Percentiles rank a stretch among this genome's conserved stretches.
Conservation (phyloP, 2,329 filamentous ascomycete genomes). For the Ceratocystis alfenasii region DNA sequence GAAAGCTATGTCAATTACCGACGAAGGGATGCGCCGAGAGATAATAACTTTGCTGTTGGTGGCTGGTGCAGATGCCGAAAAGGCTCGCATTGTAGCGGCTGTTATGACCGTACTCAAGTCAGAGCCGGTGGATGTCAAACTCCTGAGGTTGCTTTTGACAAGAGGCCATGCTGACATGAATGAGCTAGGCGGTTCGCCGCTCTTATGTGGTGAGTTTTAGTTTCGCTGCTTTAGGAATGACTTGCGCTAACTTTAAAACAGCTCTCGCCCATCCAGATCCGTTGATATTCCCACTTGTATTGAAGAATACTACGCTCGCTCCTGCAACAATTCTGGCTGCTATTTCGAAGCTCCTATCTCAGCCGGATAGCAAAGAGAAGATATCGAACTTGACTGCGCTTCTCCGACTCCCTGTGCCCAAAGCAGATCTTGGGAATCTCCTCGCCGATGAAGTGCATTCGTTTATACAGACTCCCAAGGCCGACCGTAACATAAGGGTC, state of each 20-base stretch:
- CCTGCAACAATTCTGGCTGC: constrained; percentile 34
- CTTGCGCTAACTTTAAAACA: constrained; percentile 25
- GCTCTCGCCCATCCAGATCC: constrained; percentile 36
- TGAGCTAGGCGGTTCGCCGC: constrained; percentile 34
- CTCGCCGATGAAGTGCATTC: constrained; percentile 42
- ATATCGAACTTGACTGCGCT: constrained; percentile 39
- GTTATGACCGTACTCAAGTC: constrained; percentile 34
- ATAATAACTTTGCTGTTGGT: constrained; percentile 38
- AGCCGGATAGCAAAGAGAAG: constrained; percentile 37
- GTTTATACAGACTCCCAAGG: constrained; percentile 31
- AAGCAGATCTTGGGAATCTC: constrained; percentile 33
- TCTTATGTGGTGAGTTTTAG: constrained; percentile 30
- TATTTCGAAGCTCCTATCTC: constrained; percentile 34
- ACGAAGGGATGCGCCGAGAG: constrained; percentile 34
- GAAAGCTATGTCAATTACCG: constrained; percentile 36
- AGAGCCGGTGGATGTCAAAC: constrained; percentile 38
- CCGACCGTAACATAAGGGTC: constrained; percentile 34
- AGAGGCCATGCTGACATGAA: constrained; percentile 45
- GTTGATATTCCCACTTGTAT: constrained; percentile 37
- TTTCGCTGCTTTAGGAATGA: neutral
- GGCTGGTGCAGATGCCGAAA: constrained; percentile 35
- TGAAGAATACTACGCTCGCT: constrained; percentile 37
- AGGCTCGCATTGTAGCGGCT: constrained; percentile 34
- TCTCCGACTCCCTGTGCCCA: constrained; percentile 34
- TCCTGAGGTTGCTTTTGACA: constrained; percentile 39